A percentile compares a stretch with the other conserved stretches of the same genome.
These are phyloP conservation scores for Candida caryicola DNA, from an alignment of 805 yeast species.

Conservation along the genomic window DNA sequence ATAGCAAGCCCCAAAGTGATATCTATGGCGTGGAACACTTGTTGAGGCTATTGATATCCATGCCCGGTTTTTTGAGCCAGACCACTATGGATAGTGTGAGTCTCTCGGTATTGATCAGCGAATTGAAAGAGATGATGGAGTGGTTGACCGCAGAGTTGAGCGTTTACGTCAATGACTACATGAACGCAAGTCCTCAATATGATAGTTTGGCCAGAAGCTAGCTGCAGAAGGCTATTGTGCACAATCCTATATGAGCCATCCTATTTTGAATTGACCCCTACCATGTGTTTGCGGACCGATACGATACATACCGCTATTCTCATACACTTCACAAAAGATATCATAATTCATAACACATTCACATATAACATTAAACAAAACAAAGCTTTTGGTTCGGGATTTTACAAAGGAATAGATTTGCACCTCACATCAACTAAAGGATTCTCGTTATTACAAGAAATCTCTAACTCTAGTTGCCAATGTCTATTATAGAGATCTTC, in stretches of 20 bases:
- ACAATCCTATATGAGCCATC: too few relatives aligned
- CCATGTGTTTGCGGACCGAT: too few relatives aligned
- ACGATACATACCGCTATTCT: too few relatives aligned
- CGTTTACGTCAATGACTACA: constrained; percentile 34
- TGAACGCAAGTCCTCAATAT: constrained; percentile 38
- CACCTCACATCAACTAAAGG: constrained; percentile 69
- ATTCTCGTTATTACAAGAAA: constrained; percentile 62
- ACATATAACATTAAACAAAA: neutral
- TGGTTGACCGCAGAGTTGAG: constrained; percentile 47
- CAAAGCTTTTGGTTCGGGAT: constrained; percentile 2
- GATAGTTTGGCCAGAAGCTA: constrained; percentile 30
- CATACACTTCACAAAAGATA: too few relatives aligned
- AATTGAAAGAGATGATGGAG: constrained; percentile 52
- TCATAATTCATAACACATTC: constrained; percentile 7
- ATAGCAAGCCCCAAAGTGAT: constrained; percentile 5
- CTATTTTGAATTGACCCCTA: too few relatives aligned
- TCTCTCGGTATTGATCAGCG: constrained; percentile 50
- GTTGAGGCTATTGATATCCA: constrained; percentile 66
- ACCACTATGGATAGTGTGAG: constrained; percentile 81
- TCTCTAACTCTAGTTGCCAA: constrained; percentile 63
- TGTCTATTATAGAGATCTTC: constrained; percentile 47
- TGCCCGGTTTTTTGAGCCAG: constrained; percentile 81
- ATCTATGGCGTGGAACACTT: constrained; percentile 80
- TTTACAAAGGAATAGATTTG: constrained; percentile 48
- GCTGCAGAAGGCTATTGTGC: too few relatives aligned